These are phyloP conservation scores for Scheffersomyces lignosus DNA, from an alignment of 805 yeast genomes.

Conservation along the genomic window DNA sequence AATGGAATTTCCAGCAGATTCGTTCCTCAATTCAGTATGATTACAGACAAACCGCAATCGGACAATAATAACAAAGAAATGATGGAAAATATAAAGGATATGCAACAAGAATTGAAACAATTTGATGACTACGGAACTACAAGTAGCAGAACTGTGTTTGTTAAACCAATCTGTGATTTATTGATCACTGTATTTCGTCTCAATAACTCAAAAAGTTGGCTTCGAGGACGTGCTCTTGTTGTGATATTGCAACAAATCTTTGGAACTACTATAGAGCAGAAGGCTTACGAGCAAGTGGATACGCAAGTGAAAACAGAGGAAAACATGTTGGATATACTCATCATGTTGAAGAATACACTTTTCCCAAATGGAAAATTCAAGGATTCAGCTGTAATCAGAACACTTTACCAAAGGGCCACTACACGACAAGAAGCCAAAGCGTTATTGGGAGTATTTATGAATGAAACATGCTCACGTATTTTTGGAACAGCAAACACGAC, in stretches of 20 bases:
- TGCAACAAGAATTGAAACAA: constrained; percentile 35
- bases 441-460: constrained; percentile 55
- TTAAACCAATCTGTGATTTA: constrained; percentile 79
- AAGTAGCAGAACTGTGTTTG: constrained; percentile 46
- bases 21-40: constrained; percentile 1
- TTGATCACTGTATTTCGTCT: constrained; percentile 69
- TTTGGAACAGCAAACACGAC: constrained; percentile 69
- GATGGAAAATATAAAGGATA: constrained; percentile 39
- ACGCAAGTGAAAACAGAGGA: constrained; percentile 39
- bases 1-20: constrained; percentile 22
- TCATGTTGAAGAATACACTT: constrained; percentile 21
- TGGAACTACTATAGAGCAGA: constrained; percentile 84
- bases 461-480: constrained; percentile 66
- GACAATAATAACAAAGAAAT: constrained; percentile 13
- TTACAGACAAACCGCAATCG: constrained; percentile 3
- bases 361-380: constrained; percentile 52
- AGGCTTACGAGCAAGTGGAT: constrained; percentile 48
- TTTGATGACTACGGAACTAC: neutral
- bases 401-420: constrained; percentile 49
- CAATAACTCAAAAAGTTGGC: constrained; percentile 66
- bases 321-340: constrained; percentile 40
- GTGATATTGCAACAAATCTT: constrained; percentile 80
- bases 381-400: constrained; percentile 46
- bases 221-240: constrained; percentile 80
- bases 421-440: constrained; percentile 59